Conservation (phyloP, 179 eudicot species). For the Carnegiea gigantea region DNA sequence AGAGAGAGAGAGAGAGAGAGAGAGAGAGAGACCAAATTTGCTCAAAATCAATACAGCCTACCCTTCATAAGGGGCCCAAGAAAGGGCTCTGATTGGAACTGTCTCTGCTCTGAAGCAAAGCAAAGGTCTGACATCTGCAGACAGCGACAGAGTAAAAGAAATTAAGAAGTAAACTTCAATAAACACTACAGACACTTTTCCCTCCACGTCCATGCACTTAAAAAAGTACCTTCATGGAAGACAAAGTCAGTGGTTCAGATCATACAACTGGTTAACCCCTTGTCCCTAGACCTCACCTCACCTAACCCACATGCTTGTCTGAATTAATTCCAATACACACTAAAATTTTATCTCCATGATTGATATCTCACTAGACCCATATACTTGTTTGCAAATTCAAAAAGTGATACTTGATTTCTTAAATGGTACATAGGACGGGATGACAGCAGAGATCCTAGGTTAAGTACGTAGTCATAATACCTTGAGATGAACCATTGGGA, state of each 20-base stretch:
- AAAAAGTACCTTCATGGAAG: background rate
- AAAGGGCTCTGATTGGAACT: slow-evolving; percentile 81
- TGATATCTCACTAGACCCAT: background rate
- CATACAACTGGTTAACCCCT: background rate
- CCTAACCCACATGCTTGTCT: no score
- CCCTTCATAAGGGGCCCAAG: slow-evolving; percentile 92
- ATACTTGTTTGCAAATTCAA: background rate
- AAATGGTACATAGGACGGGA: background rate
- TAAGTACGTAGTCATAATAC: slow-evolving; percentile 33
- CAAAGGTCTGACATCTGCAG: slow-evolving; percentile 79
- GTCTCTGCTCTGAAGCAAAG: slow-evolving; percentile 91
- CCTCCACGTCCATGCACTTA: background rate
- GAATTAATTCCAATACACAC: background rate
- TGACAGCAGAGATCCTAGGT: background rate
- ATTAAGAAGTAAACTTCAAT: slow-evolving; percentile 2
- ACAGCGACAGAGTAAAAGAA: slow-evolving; percentile 18
- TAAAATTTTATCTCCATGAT: background rate
- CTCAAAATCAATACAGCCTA: slow-evolving; percentile 29
- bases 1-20: no score
- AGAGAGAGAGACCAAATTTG: background rate
- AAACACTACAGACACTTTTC: background rate
- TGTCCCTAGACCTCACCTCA: background rate
- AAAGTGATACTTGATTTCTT: background rate
- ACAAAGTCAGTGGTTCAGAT: background rate
- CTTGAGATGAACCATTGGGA: slow-evolving; percentile 46